phyloP scores from a whole-genome alignment of 352 stramenopile genomes.

The Phytophthora hybrid region DNA sequence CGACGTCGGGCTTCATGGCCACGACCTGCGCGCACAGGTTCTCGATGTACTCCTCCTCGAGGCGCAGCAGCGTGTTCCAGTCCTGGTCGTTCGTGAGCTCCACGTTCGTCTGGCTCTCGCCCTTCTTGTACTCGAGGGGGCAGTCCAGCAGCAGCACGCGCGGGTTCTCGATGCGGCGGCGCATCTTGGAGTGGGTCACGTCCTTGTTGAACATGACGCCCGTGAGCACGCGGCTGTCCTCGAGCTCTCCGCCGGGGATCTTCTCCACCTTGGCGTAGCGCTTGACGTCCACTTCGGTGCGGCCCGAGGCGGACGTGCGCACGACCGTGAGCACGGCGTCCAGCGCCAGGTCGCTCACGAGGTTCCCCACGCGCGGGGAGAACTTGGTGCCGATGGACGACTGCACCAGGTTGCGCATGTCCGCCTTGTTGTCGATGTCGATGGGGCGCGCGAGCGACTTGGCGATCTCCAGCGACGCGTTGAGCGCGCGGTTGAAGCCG shows the following conservation, averaged over 20 bases:
- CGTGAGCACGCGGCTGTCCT: conserved; percentile 95
- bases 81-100: conserved; percentile 99
- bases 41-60: conserved; percentile 99
- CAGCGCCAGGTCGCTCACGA: conserved; percentile 98
- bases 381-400: conserved; percentile 99
- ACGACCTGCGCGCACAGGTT: conserved; percentile 99
- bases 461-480: conserved; percentile 92
- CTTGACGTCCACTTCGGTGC: conserved; percentile 99
- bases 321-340: conserved; percentile 97
- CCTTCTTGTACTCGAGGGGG: conserved; percentile 99
- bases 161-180: conserved; percentile 98
- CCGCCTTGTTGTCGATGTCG: conserved; percentile 95
- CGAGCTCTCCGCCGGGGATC: conserved; percentile 97
- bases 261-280: conserved; percentile 99
- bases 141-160: conserved; percentile 99
- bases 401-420: conserved; percentile 97
- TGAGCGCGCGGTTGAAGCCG: conserved; percentile 92
- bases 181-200: conserved; percentile 99
- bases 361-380: conserved; percentile 95
- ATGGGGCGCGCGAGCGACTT: conserved; percentile 94
- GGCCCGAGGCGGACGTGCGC: conserved; percentile 81
- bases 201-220: conserved; percentile 99
- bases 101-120: conserved; percentile 97
- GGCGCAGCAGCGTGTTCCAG: conserved; percentile 98
- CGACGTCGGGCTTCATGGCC: conserved; percentile 98